phyloP scores from a whole-genome alignment of 495 filamentous ascomycete genomes.

The Daldinia grandis region DNA sequence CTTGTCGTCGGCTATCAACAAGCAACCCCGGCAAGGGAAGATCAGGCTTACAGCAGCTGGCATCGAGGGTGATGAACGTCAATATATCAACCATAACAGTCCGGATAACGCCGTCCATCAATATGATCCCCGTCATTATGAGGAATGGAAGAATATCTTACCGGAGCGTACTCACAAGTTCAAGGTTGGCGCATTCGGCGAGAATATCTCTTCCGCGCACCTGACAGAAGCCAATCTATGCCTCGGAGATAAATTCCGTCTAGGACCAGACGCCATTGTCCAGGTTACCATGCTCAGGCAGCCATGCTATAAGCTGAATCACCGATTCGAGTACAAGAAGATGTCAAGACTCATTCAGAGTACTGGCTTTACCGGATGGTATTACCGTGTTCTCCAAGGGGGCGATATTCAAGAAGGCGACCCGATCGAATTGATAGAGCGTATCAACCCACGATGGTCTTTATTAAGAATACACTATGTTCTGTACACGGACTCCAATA shows the following conservation, averaged over 20 bases:
- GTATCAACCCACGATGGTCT: constrained; percentile 53
- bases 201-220: constrained; percentile 51
- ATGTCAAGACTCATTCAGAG: constrained; percentile 53
- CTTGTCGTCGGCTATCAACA: constrained; percentile 54
- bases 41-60: constrained; percentile 47
- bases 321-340: constrained; percentile 50
- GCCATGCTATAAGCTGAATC: constrained; percentile 53
- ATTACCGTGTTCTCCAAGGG: constrained; percentile 52
- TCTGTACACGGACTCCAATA: constrained; percentile 50
- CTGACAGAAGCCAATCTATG: constrained; percentile 56
- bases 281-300: constrained; percentile 51
- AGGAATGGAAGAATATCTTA: constrained; percentile 48
- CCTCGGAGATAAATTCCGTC: constrained; percentile 54
- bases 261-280: constrained; percentile 43
- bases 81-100: constrained; percentile 50
- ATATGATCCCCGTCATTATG: constrained; percentile 54
- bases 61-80: constrained; percentile 53
- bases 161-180: constrained; percentile 48
- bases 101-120: constrained; percentile 59
- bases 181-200: constrained; percentile 55
- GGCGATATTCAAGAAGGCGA: constrained; percentile 52
- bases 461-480: constrained; percentile 52
- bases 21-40: constrained; percentile 45
- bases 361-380: constrained; percentile 54
- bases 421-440: constrained; percentile 48